Evolutionary conservation across 202 grass and related monocot species (phyloP).

Genomic region (Bolboschoenoplectus hybrid): DNA sequence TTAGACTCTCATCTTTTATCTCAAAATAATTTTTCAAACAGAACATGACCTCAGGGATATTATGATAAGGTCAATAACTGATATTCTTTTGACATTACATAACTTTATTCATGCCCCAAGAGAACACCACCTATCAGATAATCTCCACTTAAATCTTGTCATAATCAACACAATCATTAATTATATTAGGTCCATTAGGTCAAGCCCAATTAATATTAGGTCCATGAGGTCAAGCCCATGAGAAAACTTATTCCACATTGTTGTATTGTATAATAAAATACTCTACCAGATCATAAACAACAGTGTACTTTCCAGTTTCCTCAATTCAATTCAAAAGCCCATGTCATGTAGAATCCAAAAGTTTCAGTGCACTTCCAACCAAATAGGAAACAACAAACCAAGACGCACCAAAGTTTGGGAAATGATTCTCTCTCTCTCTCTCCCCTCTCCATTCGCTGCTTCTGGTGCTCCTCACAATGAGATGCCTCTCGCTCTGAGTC

Average conservation of each 20-base stretch:
- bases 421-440: slow-evolving; percentile 30
- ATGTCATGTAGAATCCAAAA: neutral
- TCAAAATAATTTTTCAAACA: too few relatives aligned
- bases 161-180: neutral
- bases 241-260: neutral
- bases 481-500: slow-evolving; percentile 17
- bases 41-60: too few relatives aligned
- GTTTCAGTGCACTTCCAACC: neutral
- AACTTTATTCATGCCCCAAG: neutral
- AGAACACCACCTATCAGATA: neutral
- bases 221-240: neutral
- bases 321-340: neutral
- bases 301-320: neutral
- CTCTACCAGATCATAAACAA: neutral
- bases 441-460: neutral
- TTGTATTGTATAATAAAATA: neutral
- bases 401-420: neutral
- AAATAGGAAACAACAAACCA: slow-evolving; percentile 13
- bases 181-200: neutral
- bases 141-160: neutral
- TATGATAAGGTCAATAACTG: neutral
- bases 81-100: neutral
- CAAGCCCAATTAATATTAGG: neutral
- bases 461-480: neutral
- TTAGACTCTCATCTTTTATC: too few relatives aligned